Percentiles rank a stretch among this genome's conserved stretches.
Evolutionary conservation across 2,329 filamentous ascomycete species (phyloP).

Genomic region (Aureobasidium sp.): DNA sequence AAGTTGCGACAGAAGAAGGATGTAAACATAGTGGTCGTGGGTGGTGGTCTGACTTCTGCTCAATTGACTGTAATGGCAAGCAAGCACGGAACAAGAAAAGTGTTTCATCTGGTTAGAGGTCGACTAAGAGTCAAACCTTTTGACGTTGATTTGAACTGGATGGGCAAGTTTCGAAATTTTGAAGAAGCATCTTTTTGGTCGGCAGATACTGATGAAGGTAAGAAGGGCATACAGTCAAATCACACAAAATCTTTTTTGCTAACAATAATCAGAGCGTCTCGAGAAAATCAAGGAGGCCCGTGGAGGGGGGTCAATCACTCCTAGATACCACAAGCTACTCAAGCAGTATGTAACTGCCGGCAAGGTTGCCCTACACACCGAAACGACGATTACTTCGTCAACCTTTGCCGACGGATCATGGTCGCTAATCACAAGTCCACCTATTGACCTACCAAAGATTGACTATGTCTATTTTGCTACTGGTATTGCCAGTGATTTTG

Average conservation of each 20-base stretch:
- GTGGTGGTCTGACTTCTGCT: constrained; percentile 67
- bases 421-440: constrained; percentile 46
- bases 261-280: no score
- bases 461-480: constrained; percentile 73
- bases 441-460: constrained; percentile 42
- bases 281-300: constrained; percentile 58
- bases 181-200: constrained; percentile 72
- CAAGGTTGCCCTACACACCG: constrained; percentile 47
- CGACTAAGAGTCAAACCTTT: constrained; percentile 62
- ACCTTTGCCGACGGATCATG: constrained; percentile 41
- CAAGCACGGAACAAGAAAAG: constrained; percentile 55
- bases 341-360: constrained; percentile 49
- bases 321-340: constrained; percentile 58
- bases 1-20: constrained; percentile 43
- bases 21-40: constrained; percentile 64
- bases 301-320: constrained; percentile 69
- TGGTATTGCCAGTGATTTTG: constrained; percentile 57
- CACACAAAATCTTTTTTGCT: no score
- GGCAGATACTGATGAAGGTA: constrained; percentile 58
- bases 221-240: neutral
- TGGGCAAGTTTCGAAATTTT: constrained; percentile 72
- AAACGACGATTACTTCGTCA: constrained; percentile 44
- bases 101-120: constrained; percentile 62
- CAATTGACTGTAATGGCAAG: constrained; percentile 63
- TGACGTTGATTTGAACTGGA: constrained; percentile 68